A percentile compares a stretch with the other conserved stretches of the same genome.
phyloP scores from a whole-genome alignment of 805 yeast species.

The Starmerella ratchasimensis region DNA sequence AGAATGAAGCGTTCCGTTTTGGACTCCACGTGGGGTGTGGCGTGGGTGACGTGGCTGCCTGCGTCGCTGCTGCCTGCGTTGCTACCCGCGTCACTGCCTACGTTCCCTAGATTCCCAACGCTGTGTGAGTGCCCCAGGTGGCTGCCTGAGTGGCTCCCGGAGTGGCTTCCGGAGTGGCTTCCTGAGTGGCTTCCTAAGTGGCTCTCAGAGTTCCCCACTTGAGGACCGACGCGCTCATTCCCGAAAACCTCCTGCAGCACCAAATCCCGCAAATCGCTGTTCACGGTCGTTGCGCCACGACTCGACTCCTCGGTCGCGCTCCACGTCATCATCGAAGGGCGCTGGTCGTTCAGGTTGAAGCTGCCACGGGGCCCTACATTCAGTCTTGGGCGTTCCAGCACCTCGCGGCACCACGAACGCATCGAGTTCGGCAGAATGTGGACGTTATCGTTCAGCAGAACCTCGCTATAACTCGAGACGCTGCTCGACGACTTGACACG shows the following conservation, averaged over 20 bases:
- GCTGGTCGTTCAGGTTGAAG: slow-evolving; percentile 21
- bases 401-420: slow-evolving; percentile 8
- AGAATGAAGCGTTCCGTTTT: slow-evolving; percentile 69
- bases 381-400: neutral
- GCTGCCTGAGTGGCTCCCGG: no score
- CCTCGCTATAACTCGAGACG: slow-evolving; percentile 36
- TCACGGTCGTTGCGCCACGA: slow-evolving; percentile 51
- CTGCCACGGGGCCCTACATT: slow-evolving; percentile 16
- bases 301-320: slow-evolving; percentile 7
- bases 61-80: neutral
- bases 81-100: no score
- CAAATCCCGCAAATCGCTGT: slow-evolving; percentile 55
- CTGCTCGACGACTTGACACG: slow-evolving; percentile 31
- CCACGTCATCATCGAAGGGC: slow-evolving; percentile 17
- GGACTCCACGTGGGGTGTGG: slow-evolving; percentile 24
- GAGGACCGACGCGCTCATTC: slow-evolving; percentile 23
- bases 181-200: neutral
- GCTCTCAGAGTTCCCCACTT: neutral
- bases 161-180: slow-evolving; percentile 1
- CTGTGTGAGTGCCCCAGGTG: no score
- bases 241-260: slow-evolving; percentile 64
- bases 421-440: slow-evolving; percentile 81
- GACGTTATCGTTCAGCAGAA: slow-evolving; percentile 77
- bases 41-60: neutral
- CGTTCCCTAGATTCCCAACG: no score